These are phyloP conservation scores for Spinacia oleracea DNA, from an alignment of 179 eudicot genomes.

Conservation along the genomic window DNA sequence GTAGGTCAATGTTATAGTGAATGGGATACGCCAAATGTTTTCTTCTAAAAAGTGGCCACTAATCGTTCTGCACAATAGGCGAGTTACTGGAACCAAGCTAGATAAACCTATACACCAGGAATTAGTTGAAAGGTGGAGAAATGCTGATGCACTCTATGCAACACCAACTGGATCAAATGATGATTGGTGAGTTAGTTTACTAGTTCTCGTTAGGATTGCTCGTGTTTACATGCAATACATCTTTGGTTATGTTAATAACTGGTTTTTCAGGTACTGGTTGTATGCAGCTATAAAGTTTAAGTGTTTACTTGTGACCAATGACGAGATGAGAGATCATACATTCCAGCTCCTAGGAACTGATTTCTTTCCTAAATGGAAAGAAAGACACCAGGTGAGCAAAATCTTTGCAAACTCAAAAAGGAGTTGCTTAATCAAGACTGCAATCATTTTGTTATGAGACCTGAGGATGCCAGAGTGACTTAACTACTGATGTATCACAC, in stretches of 20 bases:
- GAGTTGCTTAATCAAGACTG: neutral
- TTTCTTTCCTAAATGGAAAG: slow-evolving; percentile 93
- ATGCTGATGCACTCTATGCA: slow-evolving; percentile 77
- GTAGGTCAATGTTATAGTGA: slow-evolving; percentile 80
- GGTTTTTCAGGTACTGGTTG: slow-evolving; percentile 84
- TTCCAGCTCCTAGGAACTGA: slow-evolving; percentile 87
- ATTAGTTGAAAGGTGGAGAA: slow-evolving; percentile 72
- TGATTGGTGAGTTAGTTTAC: slow-evolving; percentile 75
- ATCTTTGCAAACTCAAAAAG: neutral
- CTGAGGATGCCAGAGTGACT: neutral
- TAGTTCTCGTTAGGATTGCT: neutral
- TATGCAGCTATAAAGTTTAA: slow-evolving; percentile 89
- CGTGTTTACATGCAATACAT: neutral
- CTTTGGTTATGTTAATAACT: neutral
- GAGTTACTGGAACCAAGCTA: slow-evolving; percentile 55
- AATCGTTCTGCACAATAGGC: slow-evolving; percentile 74
- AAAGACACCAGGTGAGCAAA: slow-evolving; percentile 80
- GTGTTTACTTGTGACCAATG: slow-evolving; percentile 83
- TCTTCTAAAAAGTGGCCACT: slow-evolving; percentile 88
- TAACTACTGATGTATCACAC: neutral
- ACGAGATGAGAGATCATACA: slow-evolving; percentile 93
- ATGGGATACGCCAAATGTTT: slow-evolving; percentile 76
- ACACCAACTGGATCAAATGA: slow-evolving; percentile 96
- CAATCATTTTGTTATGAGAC: neutral
- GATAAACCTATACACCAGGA: slow-evolving; percentile 54